Evolutionary conservation across 2,329 filamentous ascomycete species (phyloP).

Genomic region (Cordyceps cateniannulata): DNA sequence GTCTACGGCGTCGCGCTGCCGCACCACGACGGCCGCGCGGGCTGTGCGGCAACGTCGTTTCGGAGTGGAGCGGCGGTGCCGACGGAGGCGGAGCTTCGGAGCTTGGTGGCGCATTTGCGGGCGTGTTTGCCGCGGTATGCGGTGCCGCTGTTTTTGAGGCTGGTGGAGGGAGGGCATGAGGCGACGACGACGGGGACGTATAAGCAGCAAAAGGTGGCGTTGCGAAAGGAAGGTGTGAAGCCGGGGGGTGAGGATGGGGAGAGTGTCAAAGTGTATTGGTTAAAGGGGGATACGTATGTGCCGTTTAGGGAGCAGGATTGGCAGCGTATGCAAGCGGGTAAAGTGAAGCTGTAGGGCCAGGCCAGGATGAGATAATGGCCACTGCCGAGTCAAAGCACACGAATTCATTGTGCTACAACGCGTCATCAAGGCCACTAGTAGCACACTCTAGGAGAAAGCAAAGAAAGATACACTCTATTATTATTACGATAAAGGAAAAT

Average conservation of each 20-base stretch:
- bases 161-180: conserved; percentile 47
- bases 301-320: conserved; percentile 63
- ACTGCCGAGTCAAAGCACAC: too few species aligned
- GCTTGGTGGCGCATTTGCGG: conserved; percentile 53
- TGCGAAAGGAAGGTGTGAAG: conserved; percentile 68
- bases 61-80: conserved; percentile 31
- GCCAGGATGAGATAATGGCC: too few species aligned
- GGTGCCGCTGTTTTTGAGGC: conserved; percentile 68
- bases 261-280: conserved; percentile 54
- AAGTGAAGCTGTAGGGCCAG: neutral
- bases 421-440: too few species aligned
- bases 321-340: conserved; percentile 29
- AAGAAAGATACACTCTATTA: too few species aligned
- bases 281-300: conserved; percentile 59
- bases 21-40: conserved; percentile 77
- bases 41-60: conserved; percentile 66
- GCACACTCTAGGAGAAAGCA: too few species aligned
- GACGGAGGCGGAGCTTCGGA: conserved; percentile 40
- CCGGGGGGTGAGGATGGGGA: conserved; percentile 32
- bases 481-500: too few species aligned
- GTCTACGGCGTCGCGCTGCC: conserved; percentile 79
- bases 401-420: too few species aligned
- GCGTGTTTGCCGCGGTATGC: conserved; percentile 64
- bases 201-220: conserved; percentile 75
- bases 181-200: conserved; percentile 73